Conservation (phyloP, 768 basidiomycete species). For the Zangia roseola region DNA sequence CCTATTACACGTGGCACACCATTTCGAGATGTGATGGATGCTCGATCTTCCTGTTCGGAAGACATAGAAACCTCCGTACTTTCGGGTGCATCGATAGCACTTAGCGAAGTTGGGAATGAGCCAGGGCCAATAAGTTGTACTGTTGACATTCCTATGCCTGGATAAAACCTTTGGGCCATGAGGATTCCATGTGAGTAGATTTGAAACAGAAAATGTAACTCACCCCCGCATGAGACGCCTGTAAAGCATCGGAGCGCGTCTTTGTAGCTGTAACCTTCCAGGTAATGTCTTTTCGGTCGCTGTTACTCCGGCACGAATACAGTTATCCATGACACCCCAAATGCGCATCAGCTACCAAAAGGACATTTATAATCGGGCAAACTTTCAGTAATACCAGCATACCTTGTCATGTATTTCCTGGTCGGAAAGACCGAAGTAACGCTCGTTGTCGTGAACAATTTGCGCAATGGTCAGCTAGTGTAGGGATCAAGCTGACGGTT, state of each 20-base stretch:
- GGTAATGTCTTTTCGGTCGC: conserved; percentile 78
- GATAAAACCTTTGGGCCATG: conserved; percentile 46
- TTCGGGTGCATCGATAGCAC: conserved; percentile 27
- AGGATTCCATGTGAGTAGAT: conserved; percentile 18
- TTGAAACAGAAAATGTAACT: conserved; percentile 8
- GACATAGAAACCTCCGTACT: not conserved
- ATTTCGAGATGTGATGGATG: not conserved
- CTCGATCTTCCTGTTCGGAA: conserved; percentile 3
- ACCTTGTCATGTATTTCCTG: conserved; percentile 76
- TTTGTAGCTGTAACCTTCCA: conserved; percentile 74
- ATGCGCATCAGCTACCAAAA: conserved; percentile 59
- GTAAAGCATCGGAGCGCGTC: conserved; percentile 89
- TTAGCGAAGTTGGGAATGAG: conserved; percentile 11
- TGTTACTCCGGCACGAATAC: conserved; percentile 84
- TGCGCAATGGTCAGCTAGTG: conserved; percentile 88
- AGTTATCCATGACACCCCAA: conserved; percentile 92
- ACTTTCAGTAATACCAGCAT: not conserved
- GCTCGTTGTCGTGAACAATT: conserved; percentile 91
- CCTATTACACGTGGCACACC: conserved; percentile 57
- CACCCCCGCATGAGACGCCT: conserved; percentile 88
- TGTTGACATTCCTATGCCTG: conserved; percentile 40
- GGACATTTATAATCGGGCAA: not conserved
- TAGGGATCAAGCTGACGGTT: conserved; percentile 6
- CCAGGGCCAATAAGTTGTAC: conserved; percentile 37
- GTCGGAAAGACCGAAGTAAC: conserved; percentile 72